Conservation (phyloP, 2,329 filamentous ascomycete species). For the Fusarium stilboides region DNA sequence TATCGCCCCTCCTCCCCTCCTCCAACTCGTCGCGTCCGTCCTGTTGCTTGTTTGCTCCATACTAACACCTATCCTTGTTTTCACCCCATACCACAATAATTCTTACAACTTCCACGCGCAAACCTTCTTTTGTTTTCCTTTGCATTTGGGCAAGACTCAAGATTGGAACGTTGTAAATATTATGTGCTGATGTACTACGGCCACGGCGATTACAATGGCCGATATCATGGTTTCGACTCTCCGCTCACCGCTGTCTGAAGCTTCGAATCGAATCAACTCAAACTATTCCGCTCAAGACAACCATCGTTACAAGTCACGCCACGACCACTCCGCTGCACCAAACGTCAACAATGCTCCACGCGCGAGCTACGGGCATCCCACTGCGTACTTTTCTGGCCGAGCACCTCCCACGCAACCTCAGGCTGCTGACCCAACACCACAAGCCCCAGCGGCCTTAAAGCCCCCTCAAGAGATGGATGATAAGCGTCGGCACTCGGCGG, state of each 20-base stretch:
- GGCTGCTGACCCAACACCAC: conserved; percentile 37
- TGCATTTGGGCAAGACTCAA: conserved; percentile 24
- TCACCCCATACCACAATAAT: conserved; percentile 14
- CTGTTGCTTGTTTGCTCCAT: conserved; percentile 28
- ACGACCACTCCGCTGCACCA: conserved; percentile 44
- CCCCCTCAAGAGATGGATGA: conserved; percentile 54
- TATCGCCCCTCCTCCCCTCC: conserved; percentile 16
- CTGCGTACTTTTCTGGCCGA: conserved; percentile 39
- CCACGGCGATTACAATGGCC: conserved; percentile 51
- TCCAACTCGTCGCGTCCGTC: conserved; percentile 16
- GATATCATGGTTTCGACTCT: conserved; percentile 52
- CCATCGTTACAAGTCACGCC: conserved; percentile 52
- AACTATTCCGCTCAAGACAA: conserved; percentile 50
- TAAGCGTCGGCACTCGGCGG: conserved; percentile 58
- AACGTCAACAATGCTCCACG: conserved; percentile 31
- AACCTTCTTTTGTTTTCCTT: conserved; percentile 28
- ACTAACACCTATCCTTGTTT: conserved; percentile 9
- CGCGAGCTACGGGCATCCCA: conserved; percentile 32
- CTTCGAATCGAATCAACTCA: conserved; percentile 64
- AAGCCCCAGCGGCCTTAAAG: conserved; percentile 39
- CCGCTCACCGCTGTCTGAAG: conserved; percentile 64
- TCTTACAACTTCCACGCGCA: conserved; percentile 12
- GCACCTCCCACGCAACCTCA: conserved; percentile 28
- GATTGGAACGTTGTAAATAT: conserved; percentile 45
- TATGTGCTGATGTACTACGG: conserved; percentile 55